phyloP scores from a whole-genome alignment of 192 early-diverging fungal genomes.

The Piromyces finnis region DNA sequence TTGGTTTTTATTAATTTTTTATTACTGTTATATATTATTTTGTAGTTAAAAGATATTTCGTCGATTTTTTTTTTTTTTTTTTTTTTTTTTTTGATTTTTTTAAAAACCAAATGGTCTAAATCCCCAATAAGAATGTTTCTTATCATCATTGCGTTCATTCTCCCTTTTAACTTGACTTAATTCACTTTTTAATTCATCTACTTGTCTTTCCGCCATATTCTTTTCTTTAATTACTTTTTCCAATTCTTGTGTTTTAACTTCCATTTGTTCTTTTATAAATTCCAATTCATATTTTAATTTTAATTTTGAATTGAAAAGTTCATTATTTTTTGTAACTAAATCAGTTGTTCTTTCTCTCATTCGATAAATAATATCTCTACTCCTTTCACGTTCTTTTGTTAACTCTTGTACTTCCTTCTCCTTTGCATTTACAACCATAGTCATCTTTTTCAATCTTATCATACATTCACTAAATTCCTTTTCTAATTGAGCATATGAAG shows the following conservation, averaged over 20 bases:
- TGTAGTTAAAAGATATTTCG: too few species aligned
- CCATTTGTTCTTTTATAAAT: not conserved
- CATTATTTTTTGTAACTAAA: not conserved
- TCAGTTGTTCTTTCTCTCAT: not conserved
- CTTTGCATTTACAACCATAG: not conserved
- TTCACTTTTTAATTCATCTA: not conserved
- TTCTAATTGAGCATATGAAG: not conserved
- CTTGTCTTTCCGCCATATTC: not conserved
- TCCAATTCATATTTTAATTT: not conserved
- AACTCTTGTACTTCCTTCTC: not conserved
- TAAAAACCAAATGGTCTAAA: not conserved
- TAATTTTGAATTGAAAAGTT: not conserved
- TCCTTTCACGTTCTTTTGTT: not conserved
- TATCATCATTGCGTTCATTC: not conserved
- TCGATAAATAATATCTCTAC: not conserved
- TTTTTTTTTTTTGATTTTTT: not conserved
- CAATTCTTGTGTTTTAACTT: not conserved
- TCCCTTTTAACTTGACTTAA: not conserved
- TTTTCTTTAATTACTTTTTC: not conserved
- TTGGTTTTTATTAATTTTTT: too few species aligned
- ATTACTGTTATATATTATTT: too few species aligned
- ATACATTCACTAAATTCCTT: not conserved
- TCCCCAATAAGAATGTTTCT: not conserved
- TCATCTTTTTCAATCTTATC: not conserved
- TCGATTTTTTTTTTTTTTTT: too few species aligned